Evolutionary conservation across 2,329 filamentous ascomycete genomes (phyloP), one percentile per base, ranked within the genome.

Genomic region (Aureobasidium sp.): DNA sequence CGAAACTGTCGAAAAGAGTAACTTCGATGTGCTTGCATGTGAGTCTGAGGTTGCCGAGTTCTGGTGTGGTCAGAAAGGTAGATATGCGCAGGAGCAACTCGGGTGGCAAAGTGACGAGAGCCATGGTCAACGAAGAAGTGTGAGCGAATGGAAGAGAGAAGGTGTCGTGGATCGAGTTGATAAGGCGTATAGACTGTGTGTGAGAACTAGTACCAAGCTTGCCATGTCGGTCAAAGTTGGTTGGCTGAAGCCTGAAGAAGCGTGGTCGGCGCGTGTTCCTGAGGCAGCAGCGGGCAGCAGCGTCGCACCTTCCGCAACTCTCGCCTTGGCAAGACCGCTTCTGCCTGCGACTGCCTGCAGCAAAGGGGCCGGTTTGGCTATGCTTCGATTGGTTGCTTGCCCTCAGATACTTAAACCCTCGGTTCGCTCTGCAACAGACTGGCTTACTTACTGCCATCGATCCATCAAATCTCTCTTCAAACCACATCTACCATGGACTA

Each of bases 81-180:
- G 78, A 73, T 57, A 86, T 77, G 16, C 75, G 72, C 12, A 79
- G 65, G 2, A 86, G 70, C 11, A 86, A 64, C 70, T 86, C 83
- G 14, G 78, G 66, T 0, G 83, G 82, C 11, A 64, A 57, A 6
- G 55, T 40, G 10, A 59, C 56, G 12, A 68, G 56, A 27, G 27
- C 35, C 38, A 49, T 45, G 4, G 47, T 55, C 27, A 5, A 62
- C 22, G 39, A 22, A 40, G 30, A 4, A 3, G 2, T n/a, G 12
- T 24, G 16, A 21, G 17, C 8, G 40, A 21, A 30, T 6, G 25
- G 19, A 11, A 16, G 1, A 21, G 17, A 3, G 11, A 7, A 10
- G 11, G n/a, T 16, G 39, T 8, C n/a, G n/a, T n/a, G n/a, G n/a
- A n/a, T n/a, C n/a, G n/a, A n/a, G n/a, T n/a, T n/a, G n/a, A n/a